Conservation (phyloP, 176 grass and related monocot genomes). For the Tillandsia fasciculata region DNA sequence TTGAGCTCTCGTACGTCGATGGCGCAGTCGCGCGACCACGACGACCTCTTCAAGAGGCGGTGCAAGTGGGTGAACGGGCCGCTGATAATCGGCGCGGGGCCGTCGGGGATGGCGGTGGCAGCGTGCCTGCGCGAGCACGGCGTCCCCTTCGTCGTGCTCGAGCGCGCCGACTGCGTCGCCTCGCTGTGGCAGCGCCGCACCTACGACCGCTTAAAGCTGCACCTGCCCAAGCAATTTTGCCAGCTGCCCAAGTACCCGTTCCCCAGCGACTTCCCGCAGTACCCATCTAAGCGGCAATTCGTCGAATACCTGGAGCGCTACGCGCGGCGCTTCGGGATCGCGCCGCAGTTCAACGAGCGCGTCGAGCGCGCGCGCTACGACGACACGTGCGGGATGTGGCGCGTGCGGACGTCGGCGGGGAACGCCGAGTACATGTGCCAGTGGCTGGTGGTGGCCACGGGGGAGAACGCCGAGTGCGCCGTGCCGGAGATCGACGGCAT, state of each 20-base stretch:
- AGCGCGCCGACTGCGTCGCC: constrained; percentile 32
- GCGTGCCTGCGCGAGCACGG: constrained; percentile 28
- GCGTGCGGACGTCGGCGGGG: constrained; percentile 6
- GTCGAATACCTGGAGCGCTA: constrained; percentile 28
- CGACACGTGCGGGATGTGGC: constrained; percentile 29
- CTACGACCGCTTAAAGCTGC: constrained; percentile 39
- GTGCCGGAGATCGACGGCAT: constrained; percentile 29
- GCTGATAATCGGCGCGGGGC: constrained; percentile 33
- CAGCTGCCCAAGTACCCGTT: constrained; percentile 35
- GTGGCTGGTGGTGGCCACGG: constrained; percentile 46
- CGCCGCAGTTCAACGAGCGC: constrained; percentile 25
- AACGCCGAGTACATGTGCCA: constrained; percentile 41
- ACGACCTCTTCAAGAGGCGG: constrained; percentile 20
- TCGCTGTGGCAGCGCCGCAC: constrained; percentile 38
- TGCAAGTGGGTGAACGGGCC: constrained; percentile 43
- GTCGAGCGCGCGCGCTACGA: constrained; percentile 28
- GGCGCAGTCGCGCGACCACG: constrained; percentile 2
- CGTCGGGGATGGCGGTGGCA: constrained; percentile 31
- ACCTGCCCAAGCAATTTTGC: constrained; percentile 48
- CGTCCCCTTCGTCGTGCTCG: constrained; percentile 33
- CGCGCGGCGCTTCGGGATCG: constrained; percentile 24
- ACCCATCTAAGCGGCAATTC: constrained; percentile 37
- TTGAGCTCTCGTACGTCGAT: not conserved
- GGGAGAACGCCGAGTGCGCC: constrained; percentile 40
- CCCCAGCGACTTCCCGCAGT: constrained; percentile 33